These are phyloP conservation scores for Diospyros kaki DNA, from an alignment of 148 eudicot species.

Conservation along the genomic window DNA sequence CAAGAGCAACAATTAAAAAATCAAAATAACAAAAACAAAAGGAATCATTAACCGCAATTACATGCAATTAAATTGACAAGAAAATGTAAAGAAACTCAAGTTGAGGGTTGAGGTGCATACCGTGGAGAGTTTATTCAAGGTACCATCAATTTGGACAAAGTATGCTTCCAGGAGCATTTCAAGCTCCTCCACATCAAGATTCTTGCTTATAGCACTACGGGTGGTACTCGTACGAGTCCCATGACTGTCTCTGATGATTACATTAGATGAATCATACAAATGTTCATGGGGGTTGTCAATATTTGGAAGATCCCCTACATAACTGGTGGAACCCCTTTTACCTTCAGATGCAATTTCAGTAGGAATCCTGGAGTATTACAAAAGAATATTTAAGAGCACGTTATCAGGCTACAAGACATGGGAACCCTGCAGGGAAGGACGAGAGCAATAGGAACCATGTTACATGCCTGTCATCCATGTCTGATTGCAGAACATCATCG, in stretches of 20 bases:
- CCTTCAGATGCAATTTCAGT: slow-evolving; percentile 50
- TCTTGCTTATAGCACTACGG: slow-evolving; percentile 68
- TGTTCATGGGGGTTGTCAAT: slow-evolving; percentile 34
- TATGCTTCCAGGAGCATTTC: slow-evolving; percentile 99
- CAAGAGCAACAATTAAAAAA: not conserved
- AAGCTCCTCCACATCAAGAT: slow-evolving; percentile 96
- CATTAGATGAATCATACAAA: slow-evolving; percentile 37
- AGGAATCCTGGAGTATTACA: slow-evolving; percentile 38
- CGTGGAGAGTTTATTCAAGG: slow-evolving; percentile 91
- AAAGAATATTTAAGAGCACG: not conserved
- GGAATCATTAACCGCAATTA: not conserved
- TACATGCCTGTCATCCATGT: slow-evolving; percentile 59
- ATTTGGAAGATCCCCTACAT: slow-evolving; percentile 37
- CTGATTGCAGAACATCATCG: slow-evolving; percentile 47
- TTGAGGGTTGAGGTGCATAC: slow-evolving; percentile 31
- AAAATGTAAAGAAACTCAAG: slow-evolving; percentile 1
- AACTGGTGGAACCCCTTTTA: slow-evolving; percentile 41
- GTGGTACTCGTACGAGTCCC: slow-evolving; percentile 79
- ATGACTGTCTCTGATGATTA: slow-evolving; percentile 54
- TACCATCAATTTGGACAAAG: slow-evolving; percentile 95
- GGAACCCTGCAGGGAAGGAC: not conserved
- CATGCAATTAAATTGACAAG: not conserved
- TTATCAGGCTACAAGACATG: not conserved
- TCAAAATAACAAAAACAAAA: not conserved
- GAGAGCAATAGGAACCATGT: slow-evolving; percentile 2